These are phyloP conservation scores for Debaryomyces psychrophilus DNA, from an alignment of 1,139 yeast species.

Conservation along the genomic window DNA sequence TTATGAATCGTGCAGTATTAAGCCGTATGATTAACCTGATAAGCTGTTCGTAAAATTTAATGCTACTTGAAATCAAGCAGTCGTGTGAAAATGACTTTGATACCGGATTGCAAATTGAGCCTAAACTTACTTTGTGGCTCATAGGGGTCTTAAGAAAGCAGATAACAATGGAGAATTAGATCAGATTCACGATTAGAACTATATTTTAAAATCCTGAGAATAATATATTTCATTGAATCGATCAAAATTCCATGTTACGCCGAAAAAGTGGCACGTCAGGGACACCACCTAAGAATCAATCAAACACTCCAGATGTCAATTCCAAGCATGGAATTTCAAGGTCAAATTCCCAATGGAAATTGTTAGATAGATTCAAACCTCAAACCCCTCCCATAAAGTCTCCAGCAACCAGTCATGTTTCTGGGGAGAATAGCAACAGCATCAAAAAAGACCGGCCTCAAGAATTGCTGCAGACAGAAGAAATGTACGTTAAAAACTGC, in stretches of 20 bases:
- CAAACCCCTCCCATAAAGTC: constrained; percentile 2
- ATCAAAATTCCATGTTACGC: constrained; percentile 3
- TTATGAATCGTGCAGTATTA: neutral
- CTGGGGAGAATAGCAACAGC: constrained; percentile 11
- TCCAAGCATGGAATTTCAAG: constrained; percentile 13
- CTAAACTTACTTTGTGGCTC: constrained; percentile 6
- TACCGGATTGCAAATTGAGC: neutral
- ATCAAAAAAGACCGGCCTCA: neutral
- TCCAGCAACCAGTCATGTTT: constrained; percentile 7
- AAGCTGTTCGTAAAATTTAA: neutral
- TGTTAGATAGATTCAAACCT: constrained; percentile 27
- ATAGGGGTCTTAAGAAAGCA: neutral
- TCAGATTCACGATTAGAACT: neutral
- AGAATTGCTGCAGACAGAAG: neutral
- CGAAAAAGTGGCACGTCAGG: constrained; percentile 8
- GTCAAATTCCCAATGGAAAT: constrained; percentile 23
- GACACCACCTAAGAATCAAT: neutral
- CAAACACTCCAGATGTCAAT: neutral
- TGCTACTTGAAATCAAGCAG: constrained; percentile 2
- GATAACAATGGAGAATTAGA: neutral
- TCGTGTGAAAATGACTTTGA: constrained; percentile 3
- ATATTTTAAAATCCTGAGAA: neutral
- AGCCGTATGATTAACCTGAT: neutral
- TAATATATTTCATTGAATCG: neutral
- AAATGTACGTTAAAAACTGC: constrained; percentile 31